These are phyloP conservation scores for Tripidium arundinaceum DNA, from an alignment of 202 grass and related monocot species.

Conservation along the genomic window DNA sequence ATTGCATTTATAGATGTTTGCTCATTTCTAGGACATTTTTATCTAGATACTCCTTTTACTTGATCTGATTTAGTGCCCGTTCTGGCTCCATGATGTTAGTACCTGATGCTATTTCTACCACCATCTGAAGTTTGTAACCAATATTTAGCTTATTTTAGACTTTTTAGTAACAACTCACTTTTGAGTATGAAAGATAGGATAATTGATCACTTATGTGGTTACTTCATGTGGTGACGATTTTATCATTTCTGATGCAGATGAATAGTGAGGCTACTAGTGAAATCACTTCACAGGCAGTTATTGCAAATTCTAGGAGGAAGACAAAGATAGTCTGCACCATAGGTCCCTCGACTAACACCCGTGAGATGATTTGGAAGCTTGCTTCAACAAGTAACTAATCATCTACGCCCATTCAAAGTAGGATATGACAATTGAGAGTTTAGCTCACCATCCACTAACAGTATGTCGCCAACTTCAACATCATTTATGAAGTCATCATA, in stretches of 20 bases:
- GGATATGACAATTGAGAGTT: constrained; percentile 24
- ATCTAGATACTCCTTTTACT: not conserved
- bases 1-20: not conserved
- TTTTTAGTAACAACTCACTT: not conserved
- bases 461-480: constrained; percentile 89
- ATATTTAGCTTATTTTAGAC: too few relatives aligned
- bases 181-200: not conserved
- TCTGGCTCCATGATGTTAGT: not conserved
- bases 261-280: constrained; percentile 27
- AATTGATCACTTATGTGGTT: not conserved
- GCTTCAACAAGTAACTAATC: constrained; percentile 1
- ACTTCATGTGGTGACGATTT: constrained; percentile 5
- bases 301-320: constrained; percentile 43
- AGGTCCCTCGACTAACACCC: constrained; percentile 76
- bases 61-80: not conserved
- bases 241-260: constrained; percentile 31
- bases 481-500: constrained; percentile 97
- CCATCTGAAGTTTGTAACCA: not conserved
- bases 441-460: constrained; percentile 92
- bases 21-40: not conserved
- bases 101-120: not conserved
- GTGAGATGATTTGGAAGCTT: constrained; percentile 67
- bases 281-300: constrained; percentile 25
- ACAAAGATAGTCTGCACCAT: constrained; percentile 99
- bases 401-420: not conserved